Evolutionary conservation across 768 basidiomycete species (phyloP).

Genomic region (Leccinum subgranulosum): DNA sequence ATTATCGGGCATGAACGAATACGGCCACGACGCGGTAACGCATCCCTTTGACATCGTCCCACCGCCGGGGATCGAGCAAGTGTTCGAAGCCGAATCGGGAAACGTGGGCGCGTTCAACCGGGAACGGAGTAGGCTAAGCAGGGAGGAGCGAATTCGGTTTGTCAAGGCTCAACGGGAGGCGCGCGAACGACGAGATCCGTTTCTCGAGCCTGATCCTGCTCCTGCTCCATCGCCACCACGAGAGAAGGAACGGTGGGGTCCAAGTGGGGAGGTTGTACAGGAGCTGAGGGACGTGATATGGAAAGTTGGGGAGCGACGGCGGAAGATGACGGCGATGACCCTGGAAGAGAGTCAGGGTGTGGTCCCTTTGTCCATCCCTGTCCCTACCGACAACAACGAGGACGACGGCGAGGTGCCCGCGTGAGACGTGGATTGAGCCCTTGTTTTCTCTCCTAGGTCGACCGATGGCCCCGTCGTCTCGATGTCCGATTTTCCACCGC

Average conservation of each 20-base stretch:
- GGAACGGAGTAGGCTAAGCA: conserved; percentile 61
- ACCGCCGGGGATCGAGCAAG: conserved; percentile 71
- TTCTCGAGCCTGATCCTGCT: conserved; percentile 7
- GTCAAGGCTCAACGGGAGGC: conserved; percentile 44
- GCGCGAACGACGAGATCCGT: not conserved
- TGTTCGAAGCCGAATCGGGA: conserved; percentile 68
- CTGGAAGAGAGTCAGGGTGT: too few relatives aligned
- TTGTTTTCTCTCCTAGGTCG: too few relatives aligned
- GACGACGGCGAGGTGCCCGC: too few relatives aligned
- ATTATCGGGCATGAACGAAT: conserved; percentile 40
- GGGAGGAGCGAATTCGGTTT: conserved; percentile 72
- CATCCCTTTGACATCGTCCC: conserved; percentile 20
- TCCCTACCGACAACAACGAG: too few relatives aligned
- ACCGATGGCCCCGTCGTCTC: too few relatives aligned
- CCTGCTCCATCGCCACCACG: conserved; percentile 6
- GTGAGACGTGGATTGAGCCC: too few relatives aligned
- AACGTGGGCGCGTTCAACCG: conserved; percentile 39
- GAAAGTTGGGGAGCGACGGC: conserved; percentile 73
- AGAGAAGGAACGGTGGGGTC: too few relatives aligned
- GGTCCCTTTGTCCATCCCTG: too few relatives aligned
- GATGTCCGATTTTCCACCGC: too few relatives aligned
- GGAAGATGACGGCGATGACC: conserved; percentile 40
- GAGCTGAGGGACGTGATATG: conserved; percentile 85
- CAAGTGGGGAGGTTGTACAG: conserved; percentile 61
- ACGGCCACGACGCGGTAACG: not conserved